Base-by-base conservation (phyloP, 2,329 filamentous ascomycete species). In the Penicillium verrucosum region DNA sequence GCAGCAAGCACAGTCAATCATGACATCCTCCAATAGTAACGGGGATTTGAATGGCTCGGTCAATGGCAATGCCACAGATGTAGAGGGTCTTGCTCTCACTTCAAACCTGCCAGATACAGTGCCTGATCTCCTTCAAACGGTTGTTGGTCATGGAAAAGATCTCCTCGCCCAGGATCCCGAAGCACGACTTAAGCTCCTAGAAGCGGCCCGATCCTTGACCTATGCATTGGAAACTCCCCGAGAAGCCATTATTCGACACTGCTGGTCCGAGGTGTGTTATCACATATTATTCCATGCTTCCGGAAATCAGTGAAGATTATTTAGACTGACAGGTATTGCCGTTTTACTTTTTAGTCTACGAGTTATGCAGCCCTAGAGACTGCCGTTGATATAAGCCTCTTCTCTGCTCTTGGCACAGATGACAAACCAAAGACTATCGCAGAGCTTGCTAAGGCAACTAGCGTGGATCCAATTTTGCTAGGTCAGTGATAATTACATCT, bases 181-280 rank as follows among this genome's bases (percentile, higher is more conserved):
- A 27, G 48, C 48, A 30, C 37, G 48, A 8, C 6, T 18, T 4
- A 59, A 57, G 6, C 49, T 68, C 4, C 43, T 67, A 8, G 56
- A 64, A 42, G 43, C 63, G 0, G 58, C 62, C 6, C 58, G 62
- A 8, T 47, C 61, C 6, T 53, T 69, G 38, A 58, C 62, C 1
- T 56, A 60, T 36, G 72, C 61, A 52, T 65, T 73, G 12, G 78
- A 81, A 60, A 80, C 77, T 0, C 79, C 79, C 0, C 70, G 78
- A 7, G 79, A 82, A 65, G 77, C 78, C 0, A 79, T 81, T 71
- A 71, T 80, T 51, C 71, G 76, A 53, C 77, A 80, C 43, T 71
- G 66, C 58, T 81, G 78, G 77, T 77, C 75, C 0, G 71, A 81
- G 37, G 48, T 51, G 9, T 11, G 38, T 51, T 29, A 14, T 8